phyloP scores from a whole-genome alignment of 306 rosid genomes.

The Quercus alba region DNA sequence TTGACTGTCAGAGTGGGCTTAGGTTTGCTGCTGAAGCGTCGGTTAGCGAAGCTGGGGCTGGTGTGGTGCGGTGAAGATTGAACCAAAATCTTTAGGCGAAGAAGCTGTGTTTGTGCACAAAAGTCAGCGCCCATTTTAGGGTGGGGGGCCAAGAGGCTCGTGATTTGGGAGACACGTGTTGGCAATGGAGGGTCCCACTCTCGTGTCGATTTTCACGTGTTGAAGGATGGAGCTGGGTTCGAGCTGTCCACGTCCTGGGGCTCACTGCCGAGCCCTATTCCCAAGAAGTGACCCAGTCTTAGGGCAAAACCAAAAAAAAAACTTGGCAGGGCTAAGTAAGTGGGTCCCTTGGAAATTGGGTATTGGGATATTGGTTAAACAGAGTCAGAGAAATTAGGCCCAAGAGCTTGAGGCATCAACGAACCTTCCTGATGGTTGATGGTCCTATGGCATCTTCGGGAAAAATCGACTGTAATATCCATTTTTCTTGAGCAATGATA shows the following conservation, averaged over 20 bases:
- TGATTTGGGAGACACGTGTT: slow-evolving; percentile 5
- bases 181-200: slow-evolving; percentile 1
- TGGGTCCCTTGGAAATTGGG: neutral
- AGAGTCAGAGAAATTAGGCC: too few relatives aligned
- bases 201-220: slow-evolving; percentile 23
- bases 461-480: too few relatives aligned
- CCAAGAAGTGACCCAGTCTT: neutral
- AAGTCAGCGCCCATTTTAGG: slow-evolving; percentile 37
- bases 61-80: neutral
- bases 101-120: neutral
- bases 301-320: neutral
- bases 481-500: too few relatives aligned
- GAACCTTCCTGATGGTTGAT: too few relatives aligned
- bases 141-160: neutral
- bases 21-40: slow-evolving; percentile 42
- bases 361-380: neutral
- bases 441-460: too few relatives aligned
- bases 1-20: slow-evolving; percentile 50
- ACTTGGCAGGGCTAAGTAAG: neutral
- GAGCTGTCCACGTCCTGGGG: slow-evolving; percentile 16
- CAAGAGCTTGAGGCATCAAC: too few relatives aligned
- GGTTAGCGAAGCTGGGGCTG: slow-evolving; percentile 33
- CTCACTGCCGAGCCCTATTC: neutral
- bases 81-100: too few relatives aligned
- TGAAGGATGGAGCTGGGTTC: slow-evolving; percentile 1